phyloP scores from a whole-genome alignment of 208 protist genomes.

The Leishmania aethiopica region DNA sequence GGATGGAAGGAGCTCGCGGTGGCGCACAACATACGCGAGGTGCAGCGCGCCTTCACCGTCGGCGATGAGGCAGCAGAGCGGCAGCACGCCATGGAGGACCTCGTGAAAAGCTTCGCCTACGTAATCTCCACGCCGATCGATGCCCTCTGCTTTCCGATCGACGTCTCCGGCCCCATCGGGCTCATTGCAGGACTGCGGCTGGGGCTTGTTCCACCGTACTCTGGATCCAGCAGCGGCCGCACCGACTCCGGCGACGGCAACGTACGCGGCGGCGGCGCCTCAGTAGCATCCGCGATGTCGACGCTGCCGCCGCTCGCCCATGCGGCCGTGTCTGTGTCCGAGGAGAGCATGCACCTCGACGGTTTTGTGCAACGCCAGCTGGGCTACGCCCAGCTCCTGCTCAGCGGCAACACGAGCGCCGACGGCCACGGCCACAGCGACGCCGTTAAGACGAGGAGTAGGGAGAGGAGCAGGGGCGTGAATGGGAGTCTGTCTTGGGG shows the following conservation, averaged over 20 bases:
- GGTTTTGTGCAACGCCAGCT: constrained; percentile 25
- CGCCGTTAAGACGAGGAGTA: neutral
- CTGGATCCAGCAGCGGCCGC: neutral
- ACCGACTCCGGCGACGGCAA: neutral
- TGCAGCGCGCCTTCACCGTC: constrained; percentile 35
- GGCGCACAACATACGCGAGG: constrained; percentile 36
- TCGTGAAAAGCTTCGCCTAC: constrained; percentile 27
- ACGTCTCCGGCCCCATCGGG: constrained; percentile 51
- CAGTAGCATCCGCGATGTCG: neutral
- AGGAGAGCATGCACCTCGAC: constrained; percentile 19
- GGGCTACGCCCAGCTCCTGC: constrained; percentile 29
- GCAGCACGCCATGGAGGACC: constrained; percentile 13
- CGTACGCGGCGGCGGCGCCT: neutral
- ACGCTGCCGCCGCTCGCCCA: neutral
- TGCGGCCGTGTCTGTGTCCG: neutral
- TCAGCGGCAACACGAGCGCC: constrained; percentile 30
- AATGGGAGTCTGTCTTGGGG: neutral
- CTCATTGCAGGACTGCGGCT: constrained; percentile 71
- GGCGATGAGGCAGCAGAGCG: constrained; percentile 39
- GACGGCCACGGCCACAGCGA: neutral
- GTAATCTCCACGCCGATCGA: constrained; percentile 34
- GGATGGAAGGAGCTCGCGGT: constrained; percentile 12
- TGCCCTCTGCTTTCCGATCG: constrained; percentile 53
- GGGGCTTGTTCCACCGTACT: constrained; percentile 38
- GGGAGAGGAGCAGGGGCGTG: neutral